Evolutionary conservation across 208 protist species (phyloP).

Genomic region (Acanthamoeba lenticulata): DNA sequence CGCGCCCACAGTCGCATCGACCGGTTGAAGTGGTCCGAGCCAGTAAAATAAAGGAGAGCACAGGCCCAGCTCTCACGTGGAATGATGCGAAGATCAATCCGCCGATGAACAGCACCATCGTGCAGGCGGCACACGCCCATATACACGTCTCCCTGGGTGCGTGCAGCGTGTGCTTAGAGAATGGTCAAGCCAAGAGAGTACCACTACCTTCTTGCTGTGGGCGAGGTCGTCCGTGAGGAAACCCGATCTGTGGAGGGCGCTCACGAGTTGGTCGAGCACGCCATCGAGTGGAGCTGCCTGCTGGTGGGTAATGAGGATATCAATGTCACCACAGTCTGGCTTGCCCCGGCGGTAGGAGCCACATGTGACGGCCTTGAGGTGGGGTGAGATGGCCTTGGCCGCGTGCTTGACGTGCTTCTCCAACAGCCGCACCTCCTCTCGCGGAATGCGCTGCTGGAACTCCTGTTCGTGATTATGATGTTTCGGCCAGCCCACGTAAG

Average conservation of each 20-base stretch:
- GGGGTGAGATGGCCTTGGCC: slow-evolving; percentile 11
- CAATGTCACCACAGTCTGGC: slow-evolving; percentile 64
- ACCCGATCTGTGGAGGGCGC: not conserved
- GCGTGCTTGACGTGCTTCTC: slow-evolving; percentile 46
- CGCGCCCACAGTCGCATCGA: slow-evolving; percentile 56
- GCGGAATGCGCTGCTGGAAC: slow-evolving; percentile 53
- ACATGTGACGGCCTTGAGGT: slow-evolving; percentile 66
- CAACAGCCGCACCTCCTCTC: not conserved
- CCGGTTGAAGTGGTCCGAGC: slow-evolving; percentile 62
- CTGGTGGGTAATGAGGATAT: slow-evolving; percentile 53
- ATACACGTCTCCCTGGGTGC: slow-evolving; percentile 34
- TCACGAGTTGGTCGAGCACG: not conserved
- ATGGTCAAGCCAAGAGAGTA: too few relatives aligned
- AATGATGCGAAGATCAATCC: slow-evolving; percentile 37
- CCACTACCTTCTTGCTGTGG: not conserved
- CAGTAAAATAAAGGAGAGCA: slow-evolving; percentile 59
- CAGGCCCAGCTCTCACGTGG: slow-evolving; percentile 54
- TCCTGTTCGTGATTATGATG: too few relatives aligned
- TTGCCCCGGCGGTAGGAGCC: slow-evolving; percentile 34
- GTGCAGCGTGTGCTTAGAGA: too few relatives aligned
- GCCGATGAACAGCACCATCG: not conserved
- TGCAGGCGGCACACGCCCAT: slow-evolving; percentile 56
- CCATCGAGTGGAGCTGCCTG: slow-evolving; percentile 33
- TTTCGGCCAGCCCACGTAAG: too few relatives aligned
- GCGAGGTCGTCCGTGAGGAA: slow-evolving; percentile 44